Evolutionary conservation across 202 grass and related monocot species (phyloP).

Genomic region (Thinopyrum obtusiflorum): DNA sequence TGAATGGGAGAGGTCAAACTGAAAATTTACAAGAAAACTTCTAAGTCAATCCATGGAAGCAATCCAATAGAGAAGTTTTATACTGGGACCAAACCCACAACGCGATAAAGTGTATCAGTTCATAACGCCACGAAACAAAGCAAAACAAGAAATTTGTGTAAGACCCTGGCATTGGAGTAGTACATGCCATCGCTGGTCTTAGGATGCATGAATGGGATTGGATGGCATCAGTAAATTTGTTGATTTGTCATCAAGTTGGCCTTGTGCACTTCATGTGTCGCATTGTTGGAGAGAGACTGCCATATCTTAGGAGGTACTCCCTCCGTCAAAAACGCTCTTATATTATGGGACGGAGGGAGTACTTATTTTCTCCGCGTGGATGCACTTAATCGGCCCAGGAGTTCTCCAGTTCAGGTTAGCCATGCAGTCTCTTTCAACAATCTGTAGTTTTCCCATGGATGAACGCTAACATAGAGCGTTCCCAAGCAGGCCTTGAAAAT

Average conservation of each 20-base stretch:
- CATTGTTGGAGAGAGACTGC: background rate
- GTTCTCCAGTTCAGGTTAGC: background rate
- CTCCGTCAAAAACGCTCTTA: too few species aligned
- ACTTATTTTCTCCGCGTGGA: background rate
- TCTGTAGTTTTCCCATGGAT: background rate
- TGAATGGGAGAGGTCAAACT: background rate
- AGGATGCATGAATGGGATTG: constrained; percentile 1
- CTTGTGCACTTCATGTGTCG: background rate
- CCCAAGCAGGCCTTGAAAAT: background rate
- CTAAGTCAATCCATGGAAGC: background rate
- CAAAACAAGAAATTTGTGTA: background rate
- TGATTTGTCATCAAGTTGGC: background rate
- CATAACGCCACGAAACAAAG: background rate
- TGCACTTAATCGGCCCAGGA: background rate
- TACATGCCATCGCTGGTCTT: background rate
- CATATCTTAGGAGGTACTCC: background rate
- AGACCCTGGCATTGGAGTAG: background rate
- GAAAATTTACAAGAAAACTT: background rate
- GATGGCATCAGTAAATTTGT: background rate
- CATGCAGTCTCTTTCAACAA: background rate
- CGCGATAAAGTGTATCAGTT: background rate
- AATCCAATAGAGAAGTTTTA: background rate
- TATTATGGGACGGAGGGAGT: too few species aligned
- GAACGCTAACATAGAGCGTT: background rate
- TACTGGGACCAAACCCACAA: background rate